Percentiles rank a stretch among this genome's conserved stretches.
These are phyloP conservation scores for Raffaelea arxii DNA, from an alignment of 2,329 filamentous ascomycete genomes.

Conservation along the genomic window DNA sequence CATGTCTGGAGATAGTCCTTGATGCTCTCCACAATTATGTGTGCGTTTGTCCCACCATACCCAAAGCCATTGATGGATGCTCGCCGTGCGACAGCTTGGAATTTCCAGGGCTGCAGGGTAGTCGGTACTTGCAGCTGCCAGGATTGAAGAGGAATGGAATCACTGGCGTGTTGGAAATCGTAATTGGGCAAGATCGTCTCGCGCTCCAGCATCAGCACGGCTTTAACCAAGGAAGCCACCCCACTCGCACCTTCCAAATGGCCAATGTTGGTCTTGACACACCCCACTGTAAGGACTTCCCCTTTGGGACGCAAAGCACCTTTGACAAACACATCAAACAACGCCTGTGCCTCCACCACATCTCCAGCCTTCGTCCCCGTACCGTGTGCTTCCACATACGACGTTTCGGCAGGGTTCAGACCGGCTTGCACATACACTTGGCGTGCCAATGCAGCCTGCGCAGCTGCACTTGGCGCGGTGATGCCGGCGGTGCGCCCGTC, in stretches of 20 bases:
- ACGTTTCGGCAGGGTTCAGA: constrained; percentile 25
- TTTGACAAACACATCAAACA: constrained; percentile 32
- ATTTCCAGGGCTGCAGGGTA: constrained; percentile 22
- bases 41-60: constrained; percentile 34
- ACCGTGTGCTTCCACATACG: constrained; percentile 39
- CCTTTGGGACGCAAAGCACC: too few species aligned
- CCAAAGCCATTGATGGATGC: constrained; percentile 36
- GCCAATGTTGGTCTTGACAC: constrained; percentile 34
- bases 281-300: constrained; percentile 31
- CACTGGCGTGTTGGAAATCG: constrained; percentile 29
- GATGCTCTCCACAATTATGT: constrained; percentile 32
- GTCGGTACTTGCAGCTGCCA: constrained; percentile 22
- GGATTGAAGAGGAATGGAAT: too few species aligned
- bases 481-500: constrained; percentile 44
- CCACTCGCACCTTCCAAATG: constrained; percentile 41
- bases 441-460: constrained; percentile 34
- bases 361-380: constrained; percentile 20
- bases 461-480: constrained; percentile 38
- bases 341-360: constrained; percentile 30
- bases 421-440: constrained; percentile 33
- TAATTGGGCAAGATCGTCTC: constrained; percentile 31
- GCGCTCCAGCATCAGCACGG: constrained; percentile 29
- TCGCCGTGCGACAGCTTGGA: too few species aligned
- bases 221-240: constrained; percentile 36
- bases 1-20: too few species aligned